Base-by-base conservation (phyloP, 1,284 basidiomycete species). In the Erythrobasidium hasegawianum region DNA sequence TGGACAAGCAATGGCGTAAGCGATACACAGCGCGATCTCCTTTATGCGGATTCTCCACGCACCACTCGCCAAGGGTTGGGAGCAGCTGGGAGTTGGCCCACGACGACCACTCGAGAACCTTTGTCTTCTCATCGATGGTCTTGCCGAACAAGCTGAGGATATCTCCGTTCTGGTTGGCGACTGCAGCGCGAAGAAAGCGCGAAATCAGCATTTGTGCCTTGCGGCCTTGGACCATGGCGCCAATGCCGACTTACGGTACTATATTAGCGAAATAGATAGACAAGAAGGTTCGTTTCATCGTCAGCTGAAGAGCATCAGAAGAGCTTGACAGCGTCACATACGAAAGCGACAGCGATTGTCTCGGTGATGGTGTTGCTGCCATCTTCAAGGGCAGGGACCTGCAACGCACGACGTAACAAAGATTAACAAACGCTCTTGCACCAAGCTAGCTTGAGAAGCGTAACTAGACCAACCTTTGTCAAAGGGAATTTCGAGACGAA, bases 351-450 rank as follows among this genome's bases (percentile, higher is more conserved):
- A 67, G 91, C 86, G 68, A 81, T 78, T 64, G 83, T 82, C 82
- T 96, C 94, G 74, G 85, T 84, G 70, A 97, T 80, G 73, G 81
- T 82, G 82, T 91, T 85, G 62, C 75, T 72, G 68, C 91, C 92
- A 77, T 95, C 81, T 78, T 92, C 88, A 66, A 89, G 85, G 40
- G 86, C 86, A 47, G 95, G 94, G 73, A 94, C 85, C 82, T 89
- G 90, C 70, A 87, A 89, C n/a, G n/a, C n/a, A n/a, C n/a, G n/a
- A n/a, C n/a, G n/a, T n/a, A n/a, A n/a, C n/a, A n/a, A n/a, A n/a
- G n/a, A n/a, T n/a, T n/a, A n/a, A n/a, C n/a, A n/a, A 39, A 24
- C 39, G 56, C 22, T 4, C 54, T 26, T 18, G n/a, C 18, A 10
- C 9, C n/a, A 22, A 10, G 18, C n/a, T 7, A 9, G 29, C 24